Evolutionary conservation across 371 early-diverging fungal species (phyloP).

Genomic region (Mucor circinelloides): DNA sequence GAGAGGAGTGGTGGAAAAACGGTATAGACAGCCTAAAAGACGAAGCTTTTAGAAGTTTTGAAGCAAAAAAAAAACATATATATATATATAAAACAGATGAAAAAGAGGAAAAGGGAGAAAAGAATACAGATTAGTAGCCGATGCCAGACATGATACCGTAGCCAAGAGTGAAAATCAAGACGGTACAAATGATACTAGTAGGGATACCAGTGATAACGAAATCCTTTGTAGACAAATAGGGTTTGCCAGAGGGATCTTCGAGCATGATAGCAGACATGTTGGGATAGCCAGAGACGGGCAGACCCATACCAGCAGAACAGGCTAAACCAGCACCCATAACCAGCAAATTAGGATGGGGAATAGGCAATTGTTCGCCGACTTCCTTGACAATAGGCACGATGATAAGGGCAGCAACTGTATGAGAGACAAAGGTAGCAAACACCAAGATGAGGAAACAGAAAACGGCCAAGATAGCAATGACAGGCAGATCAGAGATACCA

Average conservation of each 20-base stretch:
- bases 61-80: neutral
- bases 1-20: neutral
- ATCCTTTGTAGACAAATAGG: conserved; percentile 82
- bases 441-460: conserved; percentile 73
- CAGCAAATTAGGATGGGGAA: conserved; percentile 83
- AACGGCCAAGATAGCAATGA: conserved; percentile 67
- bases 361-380: conserved; percentile 71
- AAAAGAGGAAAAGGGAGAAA: neutral
- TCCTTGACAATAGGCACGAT: conserved; percentile 81
- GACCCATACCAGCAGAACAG: conserved; percentile 55
- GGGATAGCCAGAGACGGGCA: conserved; percentile 94
- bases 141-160: conserved; percentile 70
- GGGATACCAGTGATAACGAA: conserved; percentile 87
- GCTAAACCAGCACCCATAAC: conserved; percentile 78
- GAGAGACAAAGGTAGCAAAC: conserved; percentile 92
- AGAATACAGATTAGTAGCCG: conserved; percentile 38
- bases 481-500: conserved; percentile 61
- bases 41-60: neutral
- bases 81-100: conserved; percentile 1
- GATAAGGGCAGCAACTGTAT: conserved; percentile 91
- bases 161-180: conserved; percentile 76
- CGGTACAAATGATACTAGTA: conserved; percentile 70
- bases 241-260: conserved; percentile 90
- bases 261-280: conserved; percentile 96
- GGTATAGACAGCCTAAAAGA: neutral